These are phyloP conservation scores for Rhynchospora tenuis DNA, from an alignment of 176 grass and related monocot genomes.

Conservation along the genomic window DNA sequence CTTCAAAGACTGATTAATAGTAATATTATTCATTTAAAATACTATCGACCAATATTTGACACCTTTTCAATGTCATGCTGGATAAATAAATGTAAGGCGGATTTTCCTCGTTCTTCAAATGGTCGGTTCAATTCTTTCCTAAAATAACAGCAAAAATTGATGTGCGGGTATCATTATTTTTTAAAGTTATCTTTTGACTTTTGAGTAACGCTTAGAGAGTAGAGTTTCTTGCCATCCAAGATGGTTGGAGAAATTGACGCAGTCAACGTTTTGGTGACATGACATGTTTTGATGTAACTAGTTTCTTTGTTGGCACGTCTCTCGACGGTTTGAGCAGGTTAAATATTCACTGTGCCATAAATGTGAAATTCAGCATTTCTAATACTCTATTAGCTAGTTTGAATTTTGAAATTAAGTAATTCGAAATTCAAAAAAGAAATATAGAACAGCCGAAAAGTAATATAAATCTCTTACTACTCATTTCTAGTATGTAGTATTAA, in stretches of 20 bases:
- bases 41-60: background rate
- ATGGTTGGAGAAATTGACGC: background rate
- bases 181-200: background rate
- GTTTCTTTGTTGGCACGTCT: background rate
- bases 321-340: background rate
- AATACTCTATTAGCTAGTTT: too few relatives aligned
- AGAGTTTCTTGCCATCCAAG: background rate
- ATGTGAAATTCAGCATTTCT: background rate
- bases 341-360: background rate
- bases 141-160: too few relatives aligned
- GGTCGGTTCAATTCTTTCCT: too few relatives aligned
- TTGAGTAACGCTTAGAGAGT: background rate
- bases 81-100: background rate
- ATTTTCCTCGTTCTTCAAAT: background rate
- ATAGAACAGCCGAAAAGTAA: too few relatives aligned
- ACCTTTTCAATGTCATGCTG: background rate
- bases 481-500: too few relatives aligned
- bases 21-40: background rate
- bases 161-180: background rate
- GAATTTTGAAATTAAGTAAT: too few relatives aligned
- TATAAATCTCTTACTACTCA: too few relatives aligned
- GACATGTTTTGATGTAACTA: background rate
- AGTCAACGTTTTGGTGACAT: background rate
- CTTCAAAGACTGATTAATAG: background rate
- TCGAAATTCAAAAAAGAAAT: too few relatives aligned